Conservation (phyloP, 495 filamentous ascomycete species). For the Penicillium coprophilum region DNA sequence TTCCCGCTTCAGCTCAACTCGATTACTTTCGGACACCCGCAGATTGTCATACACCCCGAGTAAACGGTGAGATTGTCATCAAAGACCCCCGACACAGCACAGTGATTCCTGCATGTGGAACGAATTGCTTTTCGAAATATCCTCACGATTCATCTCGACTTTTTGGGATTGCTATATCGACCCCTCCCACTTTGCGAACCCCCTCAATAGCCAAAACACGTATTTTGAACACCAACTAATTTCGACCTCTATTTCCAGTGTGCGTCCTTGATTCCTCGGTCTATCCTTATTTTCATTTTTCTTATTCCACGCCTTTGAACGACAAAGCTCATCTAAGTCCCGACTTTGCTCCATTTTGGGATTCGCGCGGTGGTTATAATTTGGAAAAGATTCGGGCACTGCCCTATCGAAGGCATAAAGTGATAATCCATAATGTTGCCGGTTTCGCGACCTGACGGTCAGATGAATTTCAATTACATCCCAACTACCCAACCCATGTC, state of each 20-base stretch:
- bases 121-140: not conserved
- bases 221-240: slow-evolving; percentile 11
- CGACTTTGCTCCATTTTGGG: slow-evolving; percentile 12
- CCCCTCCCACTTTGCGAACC: slow-evolving; percentile 22
- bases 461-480: slow-evolving; percentile 76
- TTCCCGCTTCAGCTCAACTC: slow-evolving; percentile 7
- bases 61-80: slow-evolving; percentile 9
- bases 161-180: slow-evolving; percentile 20
- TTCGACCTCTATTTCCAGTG: not conserved
- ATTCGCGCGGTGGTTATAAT: slow-evolving; percentile 16
- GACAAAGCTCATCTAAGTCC: slow-evolving; percentile 10
- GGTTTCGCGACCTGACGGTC: slow-evolving; percentile 62
- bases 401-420: slow-evolving; percentile 27
- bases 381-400: slow-evolving; percentile 26
- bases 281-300: slow-evolving; percentile 19
- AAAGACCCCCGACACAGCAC: slow-evolving; percentile 2
- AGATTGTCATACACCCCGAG: slow-evolving; percentile 17
- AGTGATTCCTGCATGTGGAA: not conserved
- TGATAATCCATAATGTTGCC: slow-evolving; percentile 81
- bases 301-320: slow-evolving; percentile 16
- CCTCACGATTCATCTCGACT: slow-evolving; percentile 5
- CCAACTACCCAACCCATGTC: slow-evolving; percentile 76
- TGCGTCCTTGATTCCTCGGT: not conserved
- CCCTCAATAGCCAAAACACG: slow-evolving; percentile 4
- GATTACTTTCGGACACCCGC: slow-evolving; percentile 19